Evolutionary conservation across 2,329 filamentous ascomycete genomes (phyloP).

Genomic region (Blastomyces parvus): DNA sequence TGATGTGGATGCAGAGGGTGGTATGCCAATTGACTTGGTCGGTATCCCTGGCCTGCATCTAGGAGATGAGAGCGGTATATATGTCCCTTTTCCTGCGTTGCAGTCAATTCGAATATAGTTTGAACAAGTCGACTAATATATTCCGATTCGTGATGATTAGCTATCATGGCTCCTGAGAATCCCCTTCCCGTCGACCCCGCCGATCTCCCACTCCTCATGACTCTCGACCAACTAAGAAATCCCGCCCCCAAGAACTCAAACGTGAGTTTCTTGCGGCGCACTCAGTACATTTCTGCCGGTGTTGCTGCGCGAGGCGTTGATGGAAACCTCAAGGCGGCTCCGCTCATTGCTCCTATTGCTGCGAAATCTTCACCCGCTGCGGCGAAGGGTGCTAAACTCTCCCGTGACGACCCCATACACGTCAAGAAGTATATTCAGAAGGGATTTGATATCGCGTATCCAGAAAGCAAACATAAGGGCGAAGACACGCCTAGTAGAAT

Average conservation of each 20-base stretch:
- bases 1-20: slow-evolving; percentile 92
- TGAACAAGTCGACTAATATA: neutral
- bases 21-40: slow-evolving; percentile 92
- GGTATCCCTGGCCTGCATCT: slow-evolving; percentile 93
- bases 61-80: slow-evolving; percentile 80
- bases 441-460: slow-evolving; percentile 56
- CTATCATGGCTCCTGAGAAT: slow-evolving; percentile 69
- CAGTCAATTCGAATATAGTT: neutral
- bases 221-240: slow-evolving; percentile 76
- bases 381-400: slow-evolving; percentile 25
- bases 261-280: slow-evolving; percentile 89
- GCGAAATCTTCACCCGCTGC: slow-evolving; percentile 18
- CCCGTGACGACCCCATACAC: slow-evolving; percentile 49
- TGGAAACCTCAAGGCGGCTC: slow-evolving; percentile 15
- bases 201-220: slow-evolving; percentile 74
- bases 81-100: slow-evolving; percentile 1
- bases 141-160: slow-evolving; percentile 35
- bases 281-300: slow-evolving; percentile 68
- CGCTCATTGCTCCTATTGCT: neutral
- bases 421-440: slow-evolving; percentile 53
- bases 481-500: slow-evolving; percentile 46
- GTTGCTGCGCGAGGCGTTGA: slow-evolving; percentile 25
- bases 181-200: slow-evolving; percentile 66
- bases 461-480: slow-evolving; percentile 49
- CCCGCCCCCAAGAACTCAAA: slow-evolving; percentile 64